These are phyloP conservation scores for Tylopilus rubrobrunneus DNA, from an alignment of 768 basidiomycete species.

Conservation along the genomic window DNA sequence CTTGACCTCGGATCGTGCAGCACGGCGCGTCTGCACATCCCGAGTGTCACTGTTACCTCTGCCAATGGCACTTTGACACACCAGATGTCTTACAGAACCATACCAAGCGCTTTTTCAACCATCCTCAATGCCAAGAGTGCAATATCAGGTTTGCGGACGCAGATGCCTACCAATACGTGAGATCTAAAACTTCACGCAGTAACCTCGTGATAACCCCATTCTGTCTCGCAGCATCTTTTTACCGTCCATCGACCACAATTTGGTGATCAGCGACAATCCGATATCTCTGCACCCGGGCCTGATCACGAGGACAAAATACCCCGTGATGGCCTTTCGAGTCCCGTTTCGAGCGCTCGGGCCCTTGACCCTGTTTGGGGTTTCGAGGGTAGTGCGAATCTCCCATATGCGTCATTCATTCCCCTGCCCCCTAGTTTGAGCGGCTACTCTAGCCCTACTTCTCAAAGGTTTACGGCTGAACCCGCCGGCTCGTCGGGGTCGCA, in stretches of 20 bases:
- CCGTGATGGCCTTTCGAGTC: constrained; percentile 3
- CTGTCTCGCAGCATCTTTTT: constrained; percentile 25
- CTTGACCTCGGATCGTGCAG: constrained; percentile 18
- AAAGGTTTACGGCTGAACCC: constrained; percentile 16
- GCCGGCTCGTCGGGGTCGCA: constrained; percentile 16
- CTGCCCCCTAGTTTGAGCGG: constrained; percentile 30
- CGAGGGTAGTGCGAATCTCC: constrained; percentile 13
- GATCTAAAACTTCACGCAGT: constrained; percentile 2
- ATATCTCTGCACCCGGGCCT: not conserved
- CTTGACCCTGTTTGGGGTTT: constrained; percentile 24
- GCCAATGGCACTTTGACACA: constrained; percentile 39
- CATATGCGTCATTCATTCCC: constrained; percentile 28
- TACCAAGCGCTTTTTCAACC: constrained; percentile 37
- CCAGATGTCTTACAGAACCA: constrained; percentile 37
- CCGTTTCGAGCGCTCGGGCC: constrained; percentile 10
- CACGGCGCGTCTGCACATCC: constrained; percentile 31
- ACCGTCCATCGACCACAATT: constrained; percentile 21
- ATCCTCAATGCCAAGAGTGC: constrained; percentile 45
- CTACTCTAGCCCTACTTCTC: constrained; percentile 30
- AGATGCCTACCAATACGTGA: constrained; percentile 35
- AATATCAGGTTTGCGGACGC: constrained; percentile 39
- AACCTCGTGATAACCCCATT: not conserved
- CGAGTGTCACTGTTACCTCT: constrained; percentile 33
- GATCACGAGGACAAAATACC: not conserved
- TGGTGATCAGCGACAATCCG: constrained; percentile 5